Base-by-base conservation (phyloP, 1,139 yeast species). In the Magnusiomyces paraingens region DNA sequence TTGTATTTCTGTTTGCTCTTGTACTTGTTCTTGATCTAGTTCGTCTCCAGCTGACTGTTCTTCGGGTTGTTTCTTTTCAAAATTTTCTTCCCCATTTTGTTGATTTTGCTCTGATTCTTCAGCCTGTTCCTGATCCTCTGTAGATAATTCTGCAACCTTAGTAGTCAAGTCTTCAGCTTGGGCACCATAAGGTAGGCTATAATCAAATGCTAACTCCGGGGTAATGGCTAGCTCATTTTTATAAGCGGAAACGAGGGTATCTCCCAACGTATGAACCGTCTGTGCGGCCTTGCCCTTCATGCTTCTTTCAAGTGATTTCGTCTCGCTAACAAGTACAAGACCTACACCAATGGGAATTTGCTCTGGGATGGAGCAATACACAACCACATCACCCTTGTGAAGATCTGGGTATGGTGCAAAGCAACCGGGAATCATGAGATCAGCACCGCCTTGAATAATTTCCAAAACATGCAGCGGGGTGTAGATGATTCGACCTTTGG, bases 371-470 rank as follows among this genome's bases (percentile, higher is more conserved):
- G 49, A 46, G 6, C 35, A 18, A 22, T 32, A 46, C 4, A 46
- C 96, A 17, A 88, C 96, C n/a, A 84, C 66, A 0, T 76, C 63
- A 1, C 84, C 91, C 52, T 70, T 70, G 1, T 62, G 64, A 3
- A 80, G 65, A 65, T 44, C 75, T 56, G 85, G 89, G 63, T 86
- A 84, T 0, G 96, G 96, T 0, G 89, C 86, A 5, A 86, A 74
- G 2, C 93, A 82, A 0, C 99, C 99, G 0, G 96, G 94, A 39
- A 87, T 74, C 97, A 93, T 91, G 62, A 93, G 74, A 66, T 91
- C 85, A 0, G 98, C 97, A 8, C 97, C 97, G 57, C 80, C 81
- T 40, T 76, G 73, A 32, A 90, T 70, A 17, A 74, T 73, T 54
- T 79, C 79, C 18, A 91, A 75, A 1, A 93, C 96, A 61, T 78